Evolutionary conservation across 1,284 basidiomycete species (phyloP).

Genomic region (Rhodofomes roseus): DNA sequence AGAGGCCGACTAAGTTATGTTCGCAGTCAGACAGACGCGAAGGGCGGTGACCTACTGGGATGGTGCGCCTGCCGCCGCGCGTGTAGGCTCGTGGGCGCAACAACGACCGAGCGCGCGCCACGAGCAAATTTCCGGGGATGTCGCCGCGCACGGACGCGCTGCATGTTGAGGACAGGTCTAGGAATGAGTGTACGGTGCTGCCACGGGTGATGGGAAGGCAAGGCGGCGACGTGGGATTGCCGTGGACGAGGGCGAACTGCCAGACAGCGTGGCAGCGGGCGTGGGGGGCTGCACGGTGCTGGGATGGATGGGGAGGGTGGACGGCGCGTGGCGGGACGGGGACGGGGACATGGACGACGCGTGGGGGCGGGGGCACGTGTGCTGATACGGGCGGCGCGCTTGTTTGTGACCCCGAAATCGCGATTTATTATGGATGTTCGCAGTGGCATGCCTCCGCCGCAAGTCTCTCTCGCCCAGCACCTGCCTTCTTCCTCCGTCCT

Average conservation of each 20-base stretch:
- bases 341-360: background rate
- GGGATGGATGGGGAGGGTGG: background rate
- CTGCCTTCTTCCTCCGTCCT: background rate
- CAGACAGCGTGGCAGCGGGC: background rate
- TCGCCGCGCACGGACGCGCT: background rate
- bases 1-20: background rate
- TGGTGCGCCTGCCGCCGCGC: background rate
- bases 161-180: too few species aligned
- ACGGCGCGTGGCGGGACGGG: background rate
- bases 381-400: background rate
- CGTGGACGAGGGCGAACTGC: background rate
- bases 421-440: background rate
- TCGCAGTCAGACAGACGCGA: background rate
- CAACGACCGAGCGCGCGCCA: background rate
- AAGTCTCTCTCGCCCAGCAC: background rate
- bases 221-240: background rate
- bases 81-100: background rate
- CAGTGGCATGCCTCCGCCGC: background rate
- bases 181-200: too few species aligned
- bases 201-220: background rate
- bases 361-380: constrained; percentile 1
- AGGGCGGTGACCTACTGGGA: background rate
- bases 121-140: background rate
- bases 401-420: constrained; percentile 2
- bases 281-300: background rate